These are phyloP conservation scores for Abortiporus biennis DNA, from an alignment of 1,284 basidiomycete genomes.

Conservation along the genomic window DNA sequence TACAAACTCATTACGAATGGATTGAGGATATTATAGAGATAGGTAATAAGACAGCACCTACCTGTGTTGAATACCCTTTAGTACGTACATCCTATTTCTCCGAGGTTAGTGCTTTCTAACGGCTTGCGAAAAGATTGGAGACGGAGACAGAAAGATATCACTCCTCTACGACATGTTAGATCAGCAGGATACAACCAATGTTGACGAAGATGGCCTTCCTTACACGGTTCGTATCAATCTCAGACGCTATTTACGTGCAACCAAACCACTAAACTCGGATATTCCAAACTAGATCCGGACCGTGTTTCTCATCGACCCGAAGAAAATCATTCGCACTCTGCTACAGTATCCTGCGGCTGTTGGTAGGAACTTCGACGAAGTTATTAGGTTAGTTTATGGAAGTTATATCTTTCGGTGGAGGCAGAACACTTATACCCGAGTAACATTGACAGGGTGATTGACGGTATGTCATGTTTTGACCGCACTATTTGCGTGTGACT, in stretches of 20 bases:
- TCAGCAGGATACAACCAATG: slow-evolving; percentile 89
- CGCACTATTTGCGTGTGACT: not conserved
- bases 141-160: slow-evolving; percentile 84
- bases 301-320: slow-evolving; percentile 93
- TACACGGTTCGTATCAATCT: slow-evolving; percentile 53
- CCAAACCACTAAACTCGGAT: not conserved
- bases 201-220: slow-evolving; percentile 84
- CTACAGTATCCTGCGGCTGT: slow-evolving; percentile 88
- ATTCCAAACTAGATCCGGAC: slow-evolving; percentile 81
- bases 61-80: slow-evolving; percentile 88
- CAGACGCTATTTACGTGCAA: slow-evolving; percentile 13
- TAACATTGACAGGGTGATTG: no score
- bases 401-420: slow-evolving; percentile 7
- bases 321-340: slow-evolving; percentile 85
- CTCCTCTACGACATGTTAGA: slow-evolving; percentile 94
- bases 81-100: slow-evolving; percentile 34
- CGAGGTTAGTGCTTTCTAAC: slow-evolving; percentile 1
- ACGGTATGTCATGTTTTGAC: slow-evolving; percentile 36
- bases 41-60: slow-evolving; percentile 59
- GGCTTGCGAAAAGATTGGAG: slow-evolving; percentile 66
- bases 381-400: slow-evolving; percentile 58
- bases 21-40: slow-evolving; percentile 89
- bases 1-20: slow-evolving; percentile 88
- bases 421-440: slow-evolving; percentile 20
- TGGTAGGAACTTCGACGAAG: slow-evolving; percentile 82